Base-by-base conservation (phyloP, 1,139 yeast genomes). In the Magnusiomyces paraingens region DNA sequence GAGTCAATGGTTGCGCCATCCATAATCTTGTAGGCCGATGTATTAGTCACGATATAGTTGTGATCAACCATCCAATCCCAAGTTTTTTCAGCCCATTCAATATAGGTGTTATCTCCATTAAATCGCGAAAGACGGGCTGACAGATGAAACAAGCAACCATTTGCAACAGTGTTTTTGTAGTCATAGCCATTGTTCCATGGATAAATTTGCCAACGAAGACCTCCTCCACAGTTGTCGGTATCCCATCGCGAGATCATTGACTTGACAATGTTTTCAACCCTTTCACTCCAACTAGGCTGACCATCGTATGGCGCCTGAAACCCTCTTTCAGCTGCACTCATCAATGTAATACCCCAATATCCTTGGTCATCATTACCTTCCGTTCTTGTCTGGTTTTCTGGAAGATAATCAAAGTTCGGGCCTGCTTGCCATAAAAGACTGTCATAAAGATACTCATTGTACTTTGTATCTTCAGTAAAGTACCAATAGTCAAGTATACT, bases 331-430 rank as follows among this genome's bases (percentile, higher is more conserved):
- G 94, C 91, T 1, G 96, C 96, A 14, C 81, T 84, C 85, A 90
- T 87, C 1, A 82, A 95, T 1, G 95, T 90, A 57, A 90, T 78
- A 2, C 96, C 97, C 97, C 97, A 90, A 69, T 91, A 88, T 1
- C 91, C 96, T 73, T 90, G 97, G 74, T 91, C 98, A 77, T 91
- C 98, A 68, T 91, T 91, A 70, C 98, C 98, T 73, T 90, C 97
- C 0, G 96, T 86, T n/a, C 93, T 84, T 15, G 94, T 82, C 70
- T 90, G 96, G 71, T 90, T 90, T 56, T 86, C 74, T 1, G 98
- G 97, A 67, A 90, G 79, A 68, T 86, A 91, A 70, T 90, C 85
- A 66, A 78, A 70, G 66, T 83, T 77, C 18, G 80, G 82, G 52
- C 97, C 97, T 2, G 82, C 81, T 70, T 91, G 97, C 65, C 82